phyloP scores from a whole-genome alignment of 805 yeast genomes.

The Trichomonascus vanleenenianus region DNA sequence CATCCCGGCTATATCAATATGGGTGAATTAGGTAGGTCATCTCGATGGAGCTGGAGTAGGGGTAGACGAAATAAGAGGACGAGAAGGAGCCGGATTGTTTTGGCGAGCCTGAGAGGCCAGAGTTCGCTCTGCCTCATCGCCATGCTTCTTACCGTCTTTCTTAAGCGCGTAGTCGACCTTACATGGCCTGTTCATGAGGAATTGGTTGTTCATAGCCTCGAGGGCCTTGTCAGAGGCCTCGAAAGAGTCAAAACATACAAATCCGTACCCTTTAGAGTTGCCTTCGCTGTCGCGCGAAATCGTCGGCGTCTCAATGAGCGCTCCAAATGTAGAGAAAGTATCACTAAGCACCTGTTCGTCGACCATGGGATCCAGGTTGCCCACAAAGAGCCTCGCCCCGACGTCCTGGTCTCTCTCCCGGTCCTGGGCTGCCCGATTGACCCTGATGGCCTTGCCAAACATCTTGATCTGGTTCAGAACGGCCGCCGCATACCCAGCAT shows the following conservation, averaged over 20 bases:
- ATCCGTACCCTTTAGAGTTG: constrained; percentile 55
- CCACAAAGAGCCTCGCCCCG: constrained; percentile 65
- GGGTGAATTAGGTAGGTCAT: not conserved
- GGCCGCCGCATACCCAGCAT: constrained; percentile 61
- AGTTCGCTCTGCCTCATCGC: constrained; percentile 69
- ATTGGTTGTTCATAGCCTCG: constrained; percentile 56
- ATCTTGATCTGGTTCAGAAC: constrained; percentile 54
- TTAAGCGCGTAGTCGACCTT: constrained; percentile 65
- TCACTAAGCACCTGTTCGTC: constrained; percentile 50
- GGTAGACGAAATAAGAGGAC: too few species aligned
- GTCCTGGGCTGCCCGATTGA: constrained; percentile 42
- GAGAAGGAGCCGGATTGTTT: too few species aligned
- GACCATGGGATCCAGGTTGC: constrained; percentile 57
- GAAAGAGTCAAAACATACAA: constrained; percentile 56
- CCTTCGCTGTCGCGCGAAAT: constrained; percentile 45
- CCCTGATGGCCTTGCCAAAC: constrained; percentile 52
- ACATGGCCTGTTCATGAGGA: constrained; percentile 59
- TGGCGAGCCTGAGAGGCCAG: constrained; percentile 52
- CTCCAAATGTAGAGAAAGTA: constrained; percentile 66
- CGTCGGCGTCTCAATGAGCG: constrained; percentile 41
- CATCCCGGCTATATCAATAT: not conserved
- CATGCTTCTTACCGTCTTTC: constrained; percentile 56
- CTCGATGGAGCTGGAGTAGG: not conserved
- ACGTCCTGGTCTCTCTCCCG: constrained; percentile 30
- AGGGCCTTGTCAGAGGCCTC: constrained; percentile 67